Base-by-base conservation (phyloP, 371 early-diverging fungal genomes). In the Ordospora colligata region DNA sequence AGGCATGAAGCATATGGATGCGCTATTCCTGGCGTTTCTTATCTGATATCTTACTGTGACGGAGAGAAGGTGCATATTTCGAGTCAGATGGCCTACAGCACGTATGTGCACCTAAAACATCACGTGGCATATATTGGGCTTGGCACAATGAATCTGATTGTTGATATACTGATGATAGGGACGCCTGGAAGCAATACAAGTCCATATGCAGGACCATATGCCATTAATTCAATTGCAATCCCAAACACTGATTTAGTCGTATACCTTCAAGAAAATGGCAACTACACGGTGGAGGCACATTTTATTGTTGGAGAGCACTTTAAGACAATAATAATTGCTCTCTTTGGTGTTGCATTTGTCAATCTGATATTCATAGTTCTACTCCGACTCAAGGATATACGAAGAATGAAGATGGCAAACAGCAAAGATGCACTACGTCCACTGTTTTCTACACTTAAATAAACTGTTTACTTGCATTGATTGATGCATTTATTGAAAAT, bases 171-270 rank as follows among this genome's bases (percentile, higher is more conserved):
- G 19, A 63, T 65, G 32, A 46, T 75, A 8, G 54, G 71, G 10
- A 47, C 78, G 0, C 79, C 83, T 22, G 32, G 46, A 27, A 54
- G 4, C 9, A 12, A 25, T 27, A 32, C 22, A 9, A 46, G 66
- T 42, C 21, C 37, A 74, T 75, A 73, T 54, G 62, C 25, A 40
- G 52, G 42, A 1, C 27, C 52, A 0, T 63, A 67, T 64, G 43
- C 53, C 10, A 66, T 69, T 14, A 19, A 51, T n/a, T 68, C 69
- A 22, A 77, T 72, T 44, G 75, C 77, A 19, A 72, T 81, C 21
- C 81, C 76, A 40, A 81, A 81, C 40, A 75, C 77, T 27, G 81
- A 77, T 64, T 43, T 81, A 11, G 45, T 81, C 22, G 71, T 81
- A 45, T 50, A 63, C 25, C 32, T 74, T 37, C 51, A 37, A 21